phyloP scores from a whole-genome alignment of 257 asterid genomes.

The Solanum neorickii region DNA sequence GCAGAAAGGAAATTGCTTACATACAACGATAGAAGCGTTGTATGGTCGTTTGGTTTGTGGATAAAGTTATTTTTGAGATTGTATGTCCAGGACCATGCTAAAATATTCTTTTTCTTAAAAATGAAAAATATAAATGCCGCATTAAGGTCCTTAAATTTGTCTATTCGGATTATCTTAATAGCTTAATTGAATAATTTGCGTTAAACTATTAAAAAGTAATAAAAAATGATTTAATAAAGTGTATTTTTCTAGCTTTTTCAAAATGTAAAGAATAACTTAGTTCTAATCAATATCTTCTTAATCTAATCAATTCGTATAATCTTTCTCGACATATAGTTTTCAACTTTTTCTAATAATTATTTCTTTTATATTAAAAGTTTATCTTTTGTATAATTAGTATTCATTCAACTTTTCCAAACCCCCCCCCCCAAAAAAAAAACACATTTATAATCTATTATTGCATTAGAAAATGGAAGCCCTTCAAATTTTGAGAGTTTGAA shows the following conservation, averaged over 20 bases:
- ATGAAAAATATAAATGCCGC: too few species aligned
- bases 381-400: too few species aligned
- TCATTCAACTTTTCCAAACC: too few species aligned
- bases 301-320: background rate
- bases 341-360: background rate
- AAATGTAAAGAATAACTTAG: background rate
- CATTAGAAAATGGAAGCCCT: background rate
- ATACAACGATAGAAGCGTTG: background rate
- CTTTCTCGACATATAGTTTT: too few species aligned
- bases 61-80: background rate
- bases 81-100: too few species aligned
- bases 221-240: too few species aligned
- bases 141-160: too few species aligned
- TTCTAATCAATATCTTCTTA: background rate
- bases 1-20: background rate
- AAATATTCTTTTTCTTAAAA: too few species aligned
- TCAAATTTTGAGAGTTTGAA: background rate
- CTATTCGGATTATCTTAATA: too few species aligned
- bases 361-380: too few species aligned
- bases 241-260: background rate
- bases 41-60: background rate
- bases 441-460: too few species aligned
- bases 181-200: background rate
- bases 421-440: too few species aligned
- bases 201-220: background rate